Percentiles rank a stretch among this genome's conserved stretches.
These are phyloP conservation scores for Ganoderma resinaceum DNA, from an alignment of 1,284 basidiomycete genomes.

Conservation along the genomic window DNA sequence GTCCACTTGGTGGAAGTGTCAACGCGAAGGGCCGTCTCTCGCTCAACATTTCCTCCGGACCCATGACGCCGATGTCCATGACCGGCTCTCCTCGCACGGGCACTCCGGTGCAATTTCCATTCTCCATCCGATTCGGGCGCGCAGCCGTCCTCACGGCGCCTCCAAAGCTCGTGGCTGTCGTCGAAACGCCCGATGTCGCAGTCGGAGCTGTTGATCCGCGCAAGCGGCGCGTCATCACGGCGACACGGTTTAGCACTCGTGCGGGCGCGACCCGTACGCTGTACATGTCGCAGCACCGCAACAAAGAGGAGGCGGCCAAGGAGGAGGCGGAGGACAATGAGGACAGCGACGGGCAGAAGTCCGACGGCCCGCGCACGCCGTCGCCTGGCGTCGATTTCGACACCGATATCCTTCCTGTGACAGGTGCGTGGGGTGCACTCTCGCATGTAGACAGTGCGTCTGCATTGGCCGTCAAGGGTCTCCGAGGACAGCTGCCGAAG, in stretches of 20 bases:
- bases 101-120: slow-evolving; percentile 48
- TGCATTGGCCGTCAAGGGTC: slow-evolving; percentile 55
- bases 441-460: slow-evolving; percentile 45
- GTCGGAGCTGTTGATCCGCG: slow-evolving; percentile 82
- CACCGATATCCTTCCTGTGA: slow-evolving; percentile 63
- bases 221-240: slow-evolving; percentile 84
- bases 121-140: slow-evolving; percentile 63
- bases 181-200: slow-evolving; percentile 84
- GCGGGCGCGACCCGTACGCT: slow-evolving; percentile 81
- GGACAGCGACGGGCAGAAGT: slow-evolving; percentile 27
- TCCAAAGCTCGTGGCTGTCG: slow-evolving; percentile 78
- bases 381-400: slow-evolving; percentile 61
- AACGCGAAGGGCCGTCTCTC: slow-evolving; percentile 38
- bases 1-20: slow-evolving; percentile 17
- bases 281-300: slow-evolving; percentile 79
- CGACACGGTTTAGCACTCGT: slow-evolving; percentile 84
- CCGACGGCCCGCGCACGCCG: slow-evolving; percentile 30
- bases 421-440: slow-evolving; percentile 75
- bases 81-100: slow-evolving; percentile 48
- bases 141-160: slow-evolving; percentile 80
- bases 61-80: slow-evolving; percentile 55
- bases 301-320: slow-evolving; percentile 49
- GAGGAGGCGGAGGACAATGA: slow-evolving; percentile 39
- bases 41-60: slow-evolving; percentile 33
- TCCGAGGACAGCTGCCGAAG: slow-evolving; percentile 62